Conservation (phyloP, 2,329 filamentous ascomycete genomes). For the Clonostachys rosea region DNA sequence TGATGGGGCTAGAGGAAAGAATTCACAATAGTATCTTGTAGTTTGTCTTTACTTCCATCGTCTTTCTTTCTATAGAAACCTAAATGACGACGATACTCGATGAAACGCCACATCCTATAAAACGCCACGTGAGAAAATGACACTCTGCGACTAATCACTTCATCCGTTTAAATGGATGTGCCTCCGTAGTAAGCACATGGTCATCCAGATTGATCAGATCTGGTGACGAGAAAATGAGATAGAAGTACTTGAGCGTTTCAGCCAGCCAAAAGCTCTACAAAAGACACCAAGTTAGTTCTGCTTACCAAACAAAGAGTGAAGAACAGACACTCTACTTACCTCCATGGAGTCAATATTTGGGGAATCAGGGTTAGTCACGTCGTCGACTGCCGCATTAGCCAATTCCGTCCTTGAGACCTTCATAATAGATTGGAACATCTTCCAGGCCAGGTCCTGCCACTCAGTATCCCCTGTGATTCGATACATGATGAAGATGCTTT, state of each 20-base stretch:
- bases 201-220: conserved; percentile 61
- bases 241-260: conserved; percentile 75
- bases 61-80: too few species aligned
- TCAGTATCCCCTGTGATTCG: conserved; percentile 64
- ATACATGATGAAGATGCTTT: conserved; percentile 76
- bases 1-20: not conserved
- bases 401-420: conserved; percentile 53
- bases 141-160: not conserved
- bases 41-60: too few species aligned
- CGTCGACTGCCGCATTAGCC: conserved; percentile 60
- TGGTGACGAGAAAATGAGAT: conserved; percentile 64
- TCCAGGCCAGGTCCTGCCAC: conserved; percentile 66
- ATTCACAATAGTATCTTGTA: too few species aligned
- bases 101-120: too few species aligned
- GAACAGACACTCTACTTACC: conserved; percentile 14
- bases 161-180: conserved; percentile 34
- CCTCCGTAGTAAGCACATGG: conserved; percentile 57
- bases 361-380: conserved; percentile 50
- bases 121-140: too few species aligned
- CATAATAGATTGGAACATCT: conserved; percentile 64
- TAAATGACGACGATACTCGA: too few species aligned
- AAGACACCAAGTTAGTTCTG: not conserved
- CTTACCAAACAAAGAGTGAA: too few species aligned
- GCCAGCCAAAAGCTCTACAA: conserved; percentile 64
- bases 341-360: conserved; percentile 56